Conservation (phyloP, 2,329 filamentous ascomycete genomes). For the Botrytis elliptica region DNA sequence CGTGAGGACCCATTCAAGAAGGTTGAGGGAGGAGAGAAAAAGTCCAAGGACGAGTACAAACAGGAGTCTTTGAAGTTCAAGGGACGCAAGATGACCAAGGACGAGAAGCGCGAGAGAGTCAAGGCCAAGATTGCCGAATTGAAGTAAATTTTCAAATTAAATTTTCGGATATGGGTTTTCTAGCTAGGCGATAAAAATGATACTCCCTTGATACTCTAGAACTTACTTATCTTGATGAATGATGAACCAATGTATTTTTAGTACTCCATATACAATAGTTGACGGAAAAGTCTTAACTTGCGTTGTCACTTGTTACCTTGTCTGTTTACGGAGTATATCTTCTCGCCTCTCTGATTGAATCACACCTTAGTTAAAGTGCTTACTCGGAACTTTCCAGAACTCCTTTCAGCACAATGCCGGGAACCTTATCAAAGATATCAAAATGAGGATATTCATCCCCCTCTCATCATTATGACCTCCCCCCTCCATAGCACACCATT, state of each 20-base stretch:
- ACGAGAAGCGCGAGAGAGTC: constrained; percentile 78
- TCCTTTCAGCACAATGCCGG: neutral
- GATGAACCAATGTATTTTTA: constrained; percentile 2
- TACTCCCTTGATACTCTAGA: neutral
- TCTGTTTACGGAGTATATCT: neutral
- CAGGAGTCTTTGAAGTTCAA: constrained; percentile 89
- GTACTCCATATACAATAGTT: neutral
- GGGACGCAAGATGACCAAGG: constrained; percentile 74
- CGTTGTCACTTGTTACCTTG: neutral
- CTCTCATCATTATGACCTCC: neutral
- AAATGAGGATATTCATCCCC: too few relatives aligned
- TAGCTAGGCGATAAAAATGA: constrained; percentile 18
- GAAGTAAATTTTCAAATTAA: constrained; percentile 43
- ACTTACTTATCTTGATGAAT: neutral
- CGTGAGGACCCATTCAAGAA: constrained; percentile 98
- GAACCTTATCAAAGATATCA: neutral
- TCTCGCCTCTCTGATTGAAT: neutral
- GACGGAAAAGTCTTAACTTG: neutral
- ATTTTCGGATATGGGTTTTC: constrained; percentile 25
- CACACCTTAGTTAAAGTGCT: neutral
- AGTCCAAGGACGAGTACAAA: constrained; percentile 98
- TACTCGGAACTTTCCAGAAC: neutral
- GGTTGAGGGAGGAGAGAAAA: constrained; percentile 73
- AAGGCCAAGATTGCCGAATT: constrained; percentile 89
- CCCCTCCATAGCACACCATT: too few relatives aligned